Base-by-base conservation (phyloP, 2,329 filamentous ascomycete genomes). In the Pseudocercospora crystallina region DNA sequence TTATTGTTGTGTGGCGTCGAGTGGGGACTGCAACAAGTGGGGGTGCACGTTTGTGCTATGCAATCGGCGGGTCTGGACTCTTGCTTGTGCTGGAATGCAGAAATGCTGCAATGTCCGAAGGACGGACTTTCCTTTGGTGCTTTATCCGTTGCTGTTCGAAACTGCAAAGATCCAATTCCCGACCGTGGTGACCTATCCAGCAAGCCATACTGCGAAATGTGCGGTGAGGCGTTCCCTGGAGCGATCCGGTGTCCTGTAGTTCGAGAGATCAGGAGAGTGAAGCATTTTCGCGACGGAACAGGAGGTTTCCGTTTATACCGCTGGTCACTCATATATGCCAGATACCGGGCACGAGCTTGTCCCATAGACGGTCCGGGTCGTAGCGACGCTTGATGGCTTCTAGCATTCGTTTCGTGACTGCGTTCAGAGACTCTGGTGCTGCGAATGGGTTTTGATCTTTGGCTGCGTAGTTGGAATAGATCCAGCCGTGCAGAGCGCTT, bases 391-490 rank as follows among this genome's bases (percentile, higher is more conserved):
- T 64, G 2, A 68, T 61, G 2, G 45, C 53, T 49, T 54, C 59
- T 59, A 71, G 43, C 40, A 53, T 51, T 15, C 36, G 40, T n/a
- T 17, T 60, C 57, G 30, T 46, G 34, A 32, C 60, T 54, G 53
- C 57, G 61, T 17, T 49, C 49, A 30, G 46, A 54, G 67, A 65
- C 7, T 26, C 20, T 26, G 20, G 20, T 10, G 57, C 57, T 3
- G 44, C 46, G n/a, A 69, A 64, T 8, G 65, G 66, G 35, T 70
- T 56, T 50, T 71, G 67, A 54, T 65, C 69, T 40, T 42, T 40
- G 7, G 61, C 61, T 5, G 68, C 69, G 56, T 71, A 71, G 45
- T 69, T 70, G 12, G 68, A 52, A 49, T 71, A 70, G 1, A 69
- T 17, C 32, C 54, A 61, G 13, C 43, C 35, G 15, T 54, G 37